A percentile compares a stretch with the other conserved stretches of the same genome.
Evolutionary conservation across 169 alveolate genomes (phyloP).

Genomic region (Plasmodium fragile): DNA sequence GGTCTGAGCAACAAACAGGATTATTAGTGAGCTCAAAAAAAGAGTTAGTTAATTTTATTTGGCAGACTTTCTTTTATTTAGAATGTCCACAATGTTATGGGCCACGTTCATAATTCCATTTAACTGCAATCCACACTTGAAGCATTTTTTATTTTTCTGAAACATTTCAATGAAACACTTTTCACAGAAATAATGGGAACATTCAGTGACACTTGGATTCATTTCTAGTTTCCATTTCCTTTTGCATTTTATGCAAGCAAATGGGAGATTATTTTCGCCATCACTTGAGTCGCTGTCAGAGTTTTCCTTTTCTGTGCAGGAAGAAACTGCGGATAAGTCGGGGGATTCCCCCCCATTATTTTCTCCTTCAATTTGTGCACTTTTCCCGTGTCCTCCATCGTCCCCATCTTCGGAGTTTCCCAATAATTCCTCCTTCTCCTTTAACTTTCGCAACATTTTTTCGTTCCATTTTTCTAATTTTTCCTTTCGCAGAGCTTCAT

Average conservation of each 20-base stretch:
- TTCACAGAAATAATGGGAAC: constrained; percentile 96
- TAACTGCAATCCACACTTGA: constrained; percentile 88
- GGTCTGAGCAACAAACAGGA: not conserved
- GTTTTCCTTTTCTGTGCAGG: constrained; percentile 58
- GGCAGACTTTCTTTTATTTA: constrained; percentile 64
- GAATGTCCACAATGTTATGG: constrained; percentile 77
- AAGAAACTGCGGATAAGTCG: constrained; percentile 6
- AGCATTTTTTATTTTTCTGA: constrained; percentile 87
- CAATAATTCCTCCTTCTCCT: constrained; percentile 78
- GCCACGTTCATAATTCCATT: constrained; percentile 93
- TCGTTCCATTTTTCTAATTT: constrained; percentile 83
- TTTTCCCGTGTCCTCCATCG: constrained; percentile 46
- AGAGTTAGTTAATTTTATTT: not conserved
- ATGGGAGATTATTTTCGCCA: constrained; percentile 79
- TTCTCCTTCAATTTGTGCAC: constrained; percentile 21
- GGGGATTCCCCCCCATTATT: constrained; percentile 62
- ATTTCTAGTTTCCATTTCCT: constrained; percentile 84
- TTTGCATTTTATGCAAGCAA: constrained; percentile 90
- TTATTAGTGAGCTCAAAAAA: not conserved
- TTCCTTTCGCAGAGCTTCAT: constrained; percentile 84
- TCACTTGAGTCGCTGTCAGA: constrained; percentile 48
- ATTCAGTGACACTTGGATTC: constrained; percentile 93
- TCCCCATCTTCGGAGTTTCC: constrained; percentile 60
- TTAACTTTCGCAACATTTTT: constrained; percentile 77
- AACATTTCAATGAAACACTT: constrained; percentile 91